Evolutionary conservation across 83 land plant genomes (phyloP).

Genomic region (Picea abies): DNA sequence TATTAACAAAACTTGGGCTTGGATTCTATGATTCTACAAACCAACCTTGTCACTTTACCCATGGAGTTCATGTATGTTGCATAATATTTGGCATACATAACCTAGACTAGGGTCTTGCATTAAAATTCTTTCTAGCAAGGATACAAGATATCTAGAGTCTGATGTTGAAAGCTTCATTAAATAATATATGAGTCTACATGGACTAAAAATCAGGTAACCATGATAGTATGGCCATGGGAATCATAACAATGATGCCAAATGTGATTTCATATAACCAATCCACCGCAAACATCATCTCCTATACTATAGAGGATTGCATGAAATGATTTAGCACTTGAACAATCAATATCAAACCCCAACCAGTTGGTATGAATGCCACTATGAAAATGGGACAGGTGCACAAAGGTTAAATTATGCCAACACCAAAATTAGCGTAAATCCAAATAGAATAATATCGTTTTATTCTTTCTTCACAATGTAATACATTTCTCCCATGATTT

Average conservation of each 20-base stretch:
- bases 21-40: no score
- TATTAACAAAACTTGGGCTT: no score
- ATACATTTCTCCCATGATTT: no score
- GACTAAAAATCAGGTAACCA: constrained; percentile 93
- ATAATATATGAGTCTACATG: constrained; percentile 88
- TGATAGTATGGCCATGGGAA: constrained; percentile 80
- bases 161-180: constrained; percentile 81
- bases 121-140: constrained; percentile 42
- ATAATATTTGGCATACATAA: no score
- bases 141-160: constrained; percentile 72
- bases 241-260: constrained; percentile 33
- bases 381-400: no score
- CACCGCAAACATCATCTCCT: constrained; percentile 22
- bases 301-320: constrained; percentile 3
- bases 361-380: constrained; percentile 53
- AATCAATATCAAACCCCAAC: constrained; percentile 44
- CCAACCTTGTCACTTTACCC: no score
- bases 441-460: no score
- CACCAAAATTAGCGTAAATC: no score
- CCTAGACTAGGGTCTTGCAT: constrained; percentile 2
- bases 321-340: constrained; percentile 19
- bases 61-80: no score
- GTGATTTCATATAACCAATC: constrained; percentile 28
- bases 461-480: no score
- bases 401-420: no score